Evolutionary conservation across 371 early-diverging fungal genomes (phyloP), one percentile per base, ranked within the genome.

Genomic region (Dichotomocladium elegans): DNA sequence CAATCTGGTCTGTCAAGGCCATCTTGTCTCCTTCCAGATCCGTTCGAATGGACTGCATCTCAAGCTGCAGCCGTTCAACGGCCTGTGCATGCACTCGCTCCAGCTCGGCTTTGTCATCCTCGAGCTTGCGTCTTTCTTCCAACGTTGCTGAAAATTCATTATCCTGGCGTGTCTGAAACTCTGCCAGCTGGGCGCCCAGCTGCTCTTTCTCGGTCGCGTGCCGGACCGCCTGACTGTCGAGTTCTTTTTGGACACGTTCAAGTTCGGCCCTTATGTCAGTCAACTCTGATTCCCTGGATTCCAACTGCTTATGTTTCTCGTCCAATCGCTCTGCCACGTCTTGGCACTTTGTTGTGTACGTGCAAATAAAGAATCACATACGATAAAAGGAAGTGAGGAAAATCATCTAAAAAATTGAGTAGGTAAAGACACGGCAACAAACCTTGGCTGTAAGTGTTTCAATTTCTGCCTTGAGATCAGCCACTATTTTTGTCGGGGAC

Each of bases 41-140:
- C 25, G 60, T 64, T 12, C 63, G 53, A 19, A 66, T 19, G 27
- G 37, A 34, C n/a, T 60, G 53, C 55, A 55, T 51, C 14, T 33
- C 52, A 22, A 43, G 47, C 22, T 44, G 58, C 47, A 44, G 41
- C 31, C 29, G 14, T 21, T 51, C 51, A 22, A 55, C 45, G 3
- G 40, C 50, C 5, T 30, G 19, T 41, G 37, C 40, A 15, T 55
- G 31, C 25, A 24, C 50, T 3, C 40, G 37, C 12, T 24, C 30
- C 26, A 51, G 14, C 11, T 17, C 25, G n/a, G 4, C 19, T 17
- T 29, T 37, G 40, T 51, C 52, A 21, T 58, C 41, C 25, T 58
- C 57, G 11, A 25, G 22, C 26, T 41, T 21, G 22, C 27, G 25
- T 9, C 12, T 15, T 27, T 44, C 27, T 4, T 44, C 45, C 10